A percentile compares a stretch with the other conserved stretches of the same genome.
Evolutionary conservation across 768 basidiomycete species (phyloP).

Genomic region (Naematelia aurantialba): DNA sequence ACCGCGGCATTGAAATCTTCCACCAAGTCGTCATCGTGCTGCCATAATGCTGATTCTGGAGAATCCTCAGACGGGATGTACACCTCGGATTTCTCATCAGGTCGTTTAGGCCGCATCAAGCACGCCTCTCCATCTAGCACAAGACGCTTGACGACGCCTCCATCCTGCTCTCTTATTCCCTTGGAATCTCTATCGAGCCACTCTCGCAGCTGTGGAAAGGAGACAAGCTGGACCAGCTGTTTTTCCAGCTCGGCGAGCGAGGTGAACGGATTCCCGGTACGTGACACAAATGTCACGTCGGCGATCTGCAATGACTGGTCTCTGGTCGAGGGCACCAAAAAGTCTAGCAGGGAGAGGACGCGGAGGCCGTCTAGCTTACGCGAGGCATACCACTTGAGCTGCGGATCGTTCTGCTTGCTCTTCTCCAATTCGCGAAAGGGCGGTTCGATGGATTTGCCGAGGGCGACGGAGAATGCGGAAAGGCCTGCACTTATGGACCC

Average conservation of each 20-base stretch:
- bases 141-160: conserved; percentile 34
- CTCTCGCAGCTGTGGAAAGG: conserved; percentile 16
- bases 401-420: conserved; percentile 11
- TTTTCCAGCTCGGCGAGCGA: conserved; percentile 30
- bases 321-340: conserved; percentile 15
- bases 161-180: conserved; percentile 8
- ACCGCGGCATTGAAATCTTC: conserved; percentile 46
- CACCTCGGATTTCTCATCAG: neutral
- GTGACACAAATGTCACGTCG: conserved; percentile 29
- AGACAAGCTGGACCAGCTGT: conserved; percentile 16
- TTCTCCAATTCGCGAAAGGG: conserved; percentile 21
- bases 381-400: conserved; percentile 38
- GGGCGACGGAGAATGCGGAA: conserved; percentile 23
- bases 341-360: conserved; percentile 37
- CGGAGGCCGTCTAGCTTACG: conserved; percentile 48
- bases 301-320: conserved; percentile 7
- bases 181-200: conserved; percentile 23
- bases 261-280: conserved; percentile 37
- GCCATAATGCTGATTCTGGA: conserved; percentile 14
- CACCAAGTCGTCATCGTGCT: conserved; percentile 16
- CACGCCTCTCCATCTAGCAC: conserved; percentile 49
- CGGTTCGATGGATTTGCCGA: conserved; percentile 43
- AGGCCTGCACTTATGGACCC: neutral
- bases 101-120: conserved; percentile 23
- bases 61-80: neutral